phyloP scores from a whole-genome alignment of 2,329 filamentous ascomycete genomes.

The Sordariomycetes sp. region DNA sequence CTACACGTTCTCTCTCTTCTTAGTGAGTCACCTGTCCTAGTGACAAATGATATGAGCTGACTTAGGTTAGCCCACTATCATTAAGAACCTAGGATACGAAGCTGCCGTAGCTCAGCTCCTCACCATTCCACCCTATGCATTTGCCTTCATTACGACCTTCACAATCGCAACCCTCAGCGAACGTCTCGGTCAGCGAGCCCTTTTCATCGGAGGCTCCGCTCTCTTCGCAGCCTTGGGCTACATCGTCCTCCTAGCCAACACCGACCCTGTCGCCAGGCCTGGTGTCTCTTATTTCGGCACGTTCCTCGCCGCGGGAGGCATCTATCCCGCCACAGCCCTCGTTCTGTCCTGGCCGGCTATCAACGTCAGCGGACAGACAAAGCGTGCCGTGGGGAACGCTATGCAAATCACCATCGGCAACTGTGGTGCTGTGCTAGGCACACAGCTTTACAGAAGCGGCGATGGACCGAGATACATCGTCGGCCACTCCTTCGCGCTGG shows the following conservation, averaged over 20 bases:
- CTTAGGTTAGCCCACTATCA: conserved; percentile 29
- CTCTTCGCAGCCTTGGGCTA: conserved; percentile 53
- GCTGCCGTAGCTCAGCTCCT: conserved; percentile 41
- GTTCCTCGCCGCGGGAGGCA: conserved; percentile 56
- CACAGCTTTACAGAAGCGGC: conserved; percentile 55
- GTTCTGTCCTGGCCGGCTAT: conserved; percentile 63
- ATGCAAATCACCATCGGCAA: conserved; percentile 68
- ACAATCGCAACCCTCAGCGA: conserved; percentile 52
- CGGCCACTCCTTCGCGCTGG: conserved; percentile 58
- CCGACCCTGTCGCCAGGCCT: conserved; percentile 32
- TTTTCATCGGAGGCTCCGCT: conserved; percentile 53
- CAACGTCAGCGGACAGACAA: conserved; percentile 63
- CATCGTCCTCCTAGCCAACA: conserved; percentile 46
- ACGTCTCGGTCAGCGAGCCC: conserved; percentile 42
- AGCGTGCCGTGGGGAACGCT: conserved; percentile 57
- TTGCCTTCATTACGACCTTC: conserved; percentile 52
- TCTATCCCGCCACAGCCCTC: conserved; percentile 56
- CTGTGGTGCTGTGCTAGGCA: conserved; percentile 58
- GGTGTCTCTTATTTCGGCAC: conserved; percentile 52
- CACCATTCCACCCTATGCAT: conserved; percentile 55
- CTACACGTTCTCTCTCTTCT: conserved; percentile 46
- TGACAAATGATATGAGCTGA: conserved; percentile 16
- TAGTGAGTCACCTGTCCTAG: conserved; percentile 25
- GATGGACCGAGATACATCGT: conserved; percentile 55
- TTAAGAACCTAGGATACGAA: conserved; percentile 37